Conservation (phyloP, 1,284 basidiomycete genomes). For the Leccinum holopus region DNA sequence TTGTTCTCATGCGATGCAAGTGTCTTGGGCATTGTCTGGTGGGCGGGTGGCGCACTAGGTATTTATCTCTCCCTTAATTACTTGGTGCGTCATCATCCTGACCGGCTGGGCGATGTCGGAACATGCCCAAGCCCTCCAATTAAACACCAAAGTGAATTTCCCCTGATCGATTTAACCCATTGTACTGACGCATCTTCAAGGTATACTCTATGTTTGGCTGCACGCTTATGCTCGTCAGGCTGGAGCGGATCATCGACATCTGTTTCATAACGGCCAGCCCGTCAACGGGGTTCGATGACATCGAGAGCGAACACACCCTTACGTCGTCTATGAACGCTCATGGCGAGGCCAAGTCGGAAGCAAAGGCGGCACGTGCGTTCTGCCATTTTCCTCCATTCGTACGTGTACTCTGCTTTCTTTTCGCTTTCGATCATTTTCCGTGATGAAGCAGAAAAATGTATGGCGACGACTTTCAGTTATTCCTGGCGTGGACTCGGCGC, state of each 20-base stretch:
- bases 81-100: slow-evolving; percentile 59
- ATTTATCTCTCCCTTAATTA: slow-evolving; percentile 85
- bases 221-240: slow-evolving; percentile 83
- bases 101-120: slow-evolving; percentile 97
- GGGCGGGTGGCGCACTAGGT: slow-evolving; percentile 87
- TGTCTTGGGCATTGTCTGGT: slow-evolving; percentile 60
- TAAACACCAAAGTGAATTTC: slow-evolving; percentile 69
- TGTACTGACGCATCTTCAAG: slow-evolving; percentile 37
- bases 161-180: neutral
- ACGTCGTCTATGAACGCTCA: slow-evolving; percentile 30
- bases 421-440: neutral
- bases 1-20: slow-evolving; percentile 26
- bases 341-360: slow-evolving; percentile 24
- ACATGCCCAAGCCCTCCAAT: slow-evolving; percentile 81
- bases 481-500: slow-evolving; percentile 45
- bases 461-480: slow-evolving; percentile 46
- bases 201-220: slow-evolving; percentile 85
- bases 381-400: slow-evolving; percentile 87
- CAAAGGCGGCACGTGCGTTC: slow-evolving; percentile 61
- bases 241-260: slow-evolving; percentile 82
- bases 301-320: slow-evolving; percentile 64
- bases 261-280: slow-evolving; percentile 64
- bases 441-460: neutral
- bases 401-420: slow-evolving; percentile 34
- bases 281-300: slow-evolving; percentile 38